Evolutionary conservation across 345 rosid genomes (phyloP), one percentile per base, ranked within the genome.

Genomic region (Eucalyptus camaldulensis): DNA sequence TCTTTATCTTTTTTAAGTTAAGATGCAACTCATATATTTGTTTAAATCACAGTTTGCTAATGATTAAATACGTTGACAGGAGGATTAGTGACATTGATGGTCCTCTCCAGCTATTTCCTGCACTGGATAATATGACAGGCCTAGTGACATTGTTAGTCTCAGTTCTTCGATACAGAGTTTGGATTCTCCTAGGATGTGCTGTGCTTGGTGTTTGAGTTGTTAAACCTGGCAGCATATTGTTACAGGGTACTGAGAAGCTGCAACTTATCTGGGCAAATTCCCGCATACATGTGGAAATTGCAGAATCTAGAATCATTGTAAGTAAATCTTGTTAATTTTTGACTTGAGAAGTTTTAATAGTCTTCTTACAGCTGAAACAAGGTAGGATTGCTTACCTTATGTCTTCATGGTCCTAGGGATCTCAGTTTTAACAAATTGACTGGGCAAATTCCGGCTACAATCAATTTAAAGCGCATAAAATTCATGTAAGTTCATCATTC

Each of bases 351-450:
- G 17, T 62, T 45, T 47, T 24, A 1, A 21, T 37, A 29, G 44
- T 45, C 44, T 44, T 56, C 47, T 37, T 49, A n/a, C 24, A 8
- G 15, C 1, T 31, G 49, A 21, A 56, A 27, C 10, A 37, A 8
- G 13, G 31, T n/a, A 51, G 27, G 45, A 11, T 51, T 25, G 53
- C 40, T 49, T 60, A 67, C 37, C 2, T 47, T 24, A 44, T 67
- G 69, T 60, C 65, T 62, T 47, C 37, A 19, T 87, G 40, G 5
- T 87, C 80, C 13, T 90, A 95, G 96, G 89, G 96, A 95, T 92
- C 91, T 95, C 88, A 93, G 95, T 91, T 95, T 91, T 91, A 95
- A 95, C 91, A 92, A 91, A 90, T 80, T 94, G 85, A 91, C 86
- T 81, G 96, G 95, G 86, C 89, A 49, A 72, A 89, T 94, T 88